These are phyloP conservation scores for Anthoceros angustus DNA, from an alignment of 225 moss, liverwort and hornwort genomes.

Conservation along the genomic window DNA sequence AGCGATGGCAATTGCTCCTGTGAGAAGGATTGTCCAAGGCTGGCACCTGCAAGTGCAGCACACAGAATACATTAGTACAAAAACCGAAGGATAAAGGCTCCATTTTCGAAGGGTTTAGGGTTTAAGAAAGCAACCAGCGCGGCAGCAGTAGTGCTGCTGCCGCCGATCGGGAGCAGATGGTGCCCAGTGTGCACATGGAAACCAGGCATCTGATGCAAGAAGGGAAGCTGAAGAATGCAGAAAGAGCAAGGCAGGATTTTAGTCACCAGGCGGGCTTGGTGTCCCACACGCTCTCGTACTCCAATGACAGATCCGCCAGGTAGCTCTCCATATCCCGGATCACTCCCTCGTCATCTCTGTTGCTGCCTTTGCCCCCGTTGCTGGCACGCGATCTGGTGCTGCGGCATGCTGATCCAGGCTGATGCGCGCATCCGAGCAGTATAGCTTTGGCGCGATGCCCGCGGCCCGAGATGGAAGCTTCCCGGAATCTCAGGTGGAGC, in stretches of 20 bases:
- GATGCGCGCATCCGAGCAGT: not conserved
- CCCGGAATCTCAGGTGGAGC: not conserved
- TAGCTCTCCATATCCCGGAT: conserved; percentile 83
- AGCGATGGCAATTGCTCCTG: conserved; percentile 46
- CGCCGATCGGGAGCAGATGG: not conserved
- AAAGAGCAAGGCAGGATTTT: not conserved
- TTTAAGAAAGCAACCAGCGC: too few species aligned
- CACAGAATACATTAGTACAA: not conserved
- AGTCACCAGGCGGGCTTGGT: conserved; percentile 86
- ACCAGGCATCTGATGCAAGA: not conserved
- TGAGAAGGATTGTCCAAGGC: conserved; percentile 78
- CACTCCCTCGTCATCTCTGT: conserved; percentile 24
- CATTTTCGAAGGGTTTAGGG: not conserved
- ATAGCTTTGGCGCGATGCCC: not conserved
- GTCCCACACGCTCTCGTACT: conserved; percentile 99
- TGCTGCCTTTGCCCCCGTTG: conserved; percentile 9
- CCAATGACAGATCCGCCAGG: conserved; percentile 63
- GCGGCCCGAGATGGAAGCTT: not conserved
- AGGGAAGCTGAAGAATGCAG: conserved; percentile 1
- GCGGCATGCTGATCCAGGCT: not conserved
- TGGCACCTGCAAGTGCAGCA: conserved; percentile 55
- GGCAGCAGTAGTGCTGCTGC: too few species aligned
- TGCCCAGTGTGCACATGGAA: not conserved
- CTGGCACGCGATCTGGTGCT: not conserved
- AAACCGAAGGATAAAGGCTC: not conserved